These are phyloP conservation scores for Candida caryicola DNA, from an alignment of 805 yeast genomes.

Conservation along the genomic window DNA sequence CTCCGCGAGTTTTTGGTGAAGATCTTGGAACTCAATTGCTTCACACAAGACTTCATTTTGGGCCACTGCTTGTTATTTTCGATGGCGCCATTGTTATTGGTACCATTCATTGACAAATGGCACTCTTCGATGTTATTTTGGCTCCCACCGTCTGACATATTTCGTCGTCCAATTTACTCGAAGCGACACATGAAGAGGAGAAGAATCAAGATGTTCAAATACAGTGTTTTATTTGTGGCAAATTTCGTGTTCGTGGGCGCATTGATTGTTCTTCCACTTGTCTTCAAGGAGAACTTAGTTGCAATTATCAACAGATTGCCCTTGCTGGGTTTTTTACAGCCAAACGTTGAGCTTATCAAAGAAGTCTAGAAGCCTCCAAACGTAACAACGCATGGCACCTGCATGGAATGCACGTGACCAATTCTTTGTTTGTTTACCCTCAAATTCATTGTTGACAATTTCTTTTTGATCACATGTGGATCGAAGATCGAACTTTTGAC, in stretches of 20 bases:
- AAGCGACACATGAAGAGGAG: constrained; percentile 34
- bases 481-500: neutral
- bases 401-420: constrained; percentile 2
- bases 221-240: constrained; percentile 45
- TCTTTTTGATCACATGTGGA: constrained; percentile 1
- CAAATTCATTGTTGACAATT: neutral
- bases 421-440: neutral
- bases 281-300: constrained; percentile 22
- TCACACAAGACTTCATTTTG: constrained; percentile 47
- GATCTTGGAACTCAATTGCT: constrained; percentile 42
- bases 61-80: constrained; percentile 42
- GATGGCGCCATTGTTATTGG: constrained; percentile 38
- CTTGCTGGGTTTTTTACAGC: constrained; percentile 47
- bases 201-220: constrained; percentile 34
- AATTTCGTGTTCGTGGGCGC: constrained; percentile 28
- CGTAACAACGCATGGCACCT: neutral
- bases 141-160: constrained; percentile 39
- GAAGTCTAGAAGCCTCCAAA: neutral
- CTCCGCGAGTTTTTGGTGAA: constrained; percentile 47
- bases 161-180: constrained; percentile 38
- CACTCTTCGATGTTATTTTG: constrained; percentile 51
- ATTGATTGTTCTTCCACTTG: constrained; percentile 48
- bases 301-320: constrained; percentile 6
- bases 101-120: constrained; percentile 48
- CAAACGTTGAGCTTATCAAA: constrained; percentile 28